Conservation (phyloP, 495 filamentous ascomycete genomes). For the Aspergillus funiculosus region DNA sequence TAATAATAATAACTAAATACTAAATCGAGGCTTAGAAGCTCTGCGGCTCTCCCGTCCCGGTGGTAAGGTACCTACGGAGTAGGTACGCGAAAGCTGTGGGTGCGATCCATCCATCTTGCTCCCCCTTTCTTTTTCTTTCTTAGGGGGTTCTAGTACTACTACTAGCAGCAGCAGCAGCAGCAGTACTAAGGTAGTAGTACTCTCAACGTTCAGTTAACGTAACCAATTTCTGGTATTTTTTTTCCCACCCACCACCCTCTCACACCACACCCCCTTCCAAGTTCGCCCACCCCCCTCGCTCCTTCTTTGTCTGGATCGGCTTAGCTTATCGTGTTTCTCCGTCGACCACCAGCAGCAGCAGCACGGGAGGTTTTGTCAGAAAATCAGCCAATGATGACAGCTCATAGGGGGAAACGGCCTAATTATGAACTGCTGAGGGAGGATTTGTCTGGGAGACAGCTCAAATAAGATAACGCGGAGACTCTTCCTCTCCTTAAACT, state of each 20-base stretch:
- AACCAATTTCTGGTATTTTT: conserved; percentile 4
- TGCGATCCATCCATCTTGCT: conserved; percentile 18
- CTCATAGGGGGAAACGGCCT: neutral
- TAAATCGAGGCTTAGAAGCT: conserved; percentile 1
- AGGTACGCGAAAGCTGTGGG: conserved; percentile 22
- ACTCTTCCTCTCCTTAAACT: conserved; percentile 7
- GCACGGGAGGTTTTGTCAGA: neutral
- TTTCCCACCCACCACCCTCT: no score
- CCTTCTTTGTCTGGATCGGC: neutral
- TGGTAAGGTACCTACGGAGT: no score
- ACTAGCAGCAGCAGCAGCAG: no score
- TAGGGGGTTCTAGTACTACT: no score
- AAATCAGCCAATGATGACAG: neutral
- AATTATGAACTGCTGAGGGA: conserved; percentile 1
- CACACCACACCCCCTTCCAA: no score
- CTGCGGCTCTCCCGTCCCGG: conserved; percentile 37
- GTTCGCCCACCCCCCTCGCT: conserved; percentile 3
- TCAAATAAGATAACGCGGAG: conserved; percentile 3
- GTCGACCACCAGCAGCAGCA: no score
- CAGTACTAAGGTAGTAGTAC: no score
- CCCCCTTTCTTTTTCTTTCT: conserved; percentile 24
- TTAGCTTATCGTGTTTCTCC: neutral
- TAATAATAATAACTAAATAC: conserved; percentile 6
- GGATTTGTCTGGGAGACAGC: neutral
- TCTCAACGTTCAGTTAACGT: conserved; percentile 8